Evolutionary conservation across 805 yeast genomes (phyloP).

Genomic region (Pichia thaimueangensis): DNA sequence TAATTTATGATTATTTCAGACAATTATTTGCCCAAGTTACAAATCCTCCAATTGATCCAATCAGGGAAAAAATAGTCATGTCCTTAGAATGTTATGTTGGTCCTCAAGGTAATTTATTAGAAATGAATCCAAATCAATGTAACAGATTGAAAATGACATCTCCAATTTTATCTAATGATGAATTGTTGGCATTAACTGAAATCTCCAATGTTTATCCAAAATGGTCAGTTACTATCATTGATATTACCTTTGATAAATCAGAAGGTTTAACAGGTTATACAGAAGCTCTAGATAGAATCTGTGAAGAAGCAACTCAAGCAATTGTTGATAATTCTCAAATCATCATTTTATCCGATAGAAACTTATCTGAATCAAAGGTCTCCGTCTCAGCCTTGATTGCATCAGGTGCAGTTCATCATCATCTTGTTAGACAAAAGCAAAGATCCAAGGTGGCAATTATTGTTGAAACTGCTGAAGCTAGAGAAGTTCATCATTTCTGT

Average conservation of each 20-base stretch:
- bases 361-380: conserved; percentile 53
- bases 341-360: conserved; percentile 69
- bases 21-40: conserved; percentile 98
- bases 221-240: conserved; percentile 80
- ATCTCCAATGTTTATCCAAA: conserved; percentile 72
- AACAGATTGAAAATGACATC: conserved; percentile 76
- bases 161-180: conserved; percentile 71
- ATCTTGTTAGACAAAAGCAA: conserved; percentile 89
- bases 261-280: conserved; percentile 87
- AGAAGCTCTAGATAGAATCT: conserved; percentile 76
- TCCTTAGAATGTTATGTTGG: conserved; percentile 95
- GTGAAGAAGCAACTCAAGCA: conserved; percentile 81
- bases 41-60: conserved; percentile 98
- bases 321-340: conserved; percentile 71
- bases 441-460: conserved; percentile 91
- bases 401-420: conserved; percentile 96
- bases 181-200: conserved; percentile 67
- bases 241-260: conserved; percentile 77
- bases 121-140: conserved; percentile 89
- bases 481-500: conserved; percentile 95
- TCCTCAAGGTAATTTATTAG: conserved; percentile 95
- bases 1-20: conserved; percentile 89
- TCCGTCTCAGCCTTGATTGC: conserved; percentile 87
- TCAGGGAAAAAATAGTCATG: conserved; percentile 95
- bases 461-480: conserved; percentile 93